Evolutionary conservation across 164 flowering plant genomes (phyloP).

Genomic region (Chimonanthus salicifolius): DNA sequence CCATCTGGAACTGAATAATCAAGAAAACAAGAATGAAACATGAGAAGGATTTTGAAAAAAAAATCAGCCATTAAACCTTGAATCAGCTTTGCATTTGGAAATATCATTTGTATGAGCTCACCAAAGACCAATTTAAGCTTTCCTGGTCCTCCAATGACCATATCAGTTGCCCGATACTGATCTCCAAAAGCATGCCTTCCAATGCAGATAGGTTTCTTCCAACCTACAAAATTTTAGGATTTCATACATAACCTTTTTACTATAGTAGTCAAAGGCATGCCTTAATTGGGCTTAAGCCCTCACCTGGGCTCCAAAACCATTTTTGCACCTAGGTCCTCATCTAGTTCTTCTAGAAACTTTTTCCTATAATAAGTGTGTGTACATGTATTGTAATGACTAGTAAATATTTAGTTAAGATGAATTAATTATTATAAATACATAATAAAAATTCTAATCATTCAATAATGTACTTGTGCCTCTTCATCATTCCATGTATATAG

Average conservation of each 20-base stretch:
- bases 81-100: background rate
- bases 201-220: constrained; percentile 95
- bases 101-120: constrained; percentile 25
- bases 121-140: constrained; percentile 97
- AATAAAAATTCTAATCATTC: no score
- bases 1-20: constrained; percentile 57
- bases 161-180: constrained; percentile 96
- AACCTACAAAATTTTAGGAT: constrained; percentile 41
- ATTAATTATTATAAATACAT: no score
- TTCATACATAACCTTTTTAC: background rate
- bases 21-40: constrained; percentile 7
- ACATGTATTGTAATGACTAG: no score
- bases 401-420: no score
- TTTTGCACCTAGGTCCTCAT: no score
- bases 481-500: no score
- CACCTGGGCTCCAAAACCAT: no score
- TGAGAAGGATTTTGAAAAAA: background rate
- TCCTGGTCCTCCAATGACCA: constrained; percentile 74
- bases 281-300: no score
- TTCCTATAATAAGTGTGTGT: no score
- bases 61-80: background rate
- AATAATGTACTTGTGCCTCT: no score
- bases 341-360: no score
- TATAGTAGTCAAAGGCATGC: no score
- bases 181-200: constrained; percentile 99